A percentile compares a stretch with the other conserved stretches of the same genome.
Conservation (phyloP, 2,329 filamentous ascomycete genomes). For the Colletotrichum viniferum region DNA sequence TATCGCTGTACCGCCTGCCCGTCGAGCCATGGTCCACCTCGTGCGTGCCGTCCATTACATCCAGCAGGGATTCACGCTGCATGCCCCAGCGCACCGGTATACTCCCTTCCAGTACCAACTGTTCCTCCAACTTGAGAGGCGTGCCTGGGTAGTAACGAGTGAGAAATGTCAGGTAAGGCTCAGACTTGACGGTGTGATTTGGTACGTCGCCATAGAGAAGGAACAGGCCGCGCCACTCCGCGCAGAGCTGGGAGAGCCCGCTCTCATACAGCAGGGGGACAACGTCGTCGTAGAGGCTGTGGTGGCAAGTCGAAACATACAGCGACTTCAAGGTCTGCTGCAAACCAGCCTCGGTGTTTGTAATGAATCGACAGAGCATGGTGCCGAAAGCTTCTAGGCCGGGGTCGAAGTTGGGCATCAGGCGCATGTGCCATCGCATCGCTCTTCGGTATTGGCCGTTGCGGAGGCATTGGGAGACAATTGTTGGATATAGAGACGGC, state of each 20-base stretch:
- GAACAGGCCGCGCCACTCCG: conserved; percentile 51
- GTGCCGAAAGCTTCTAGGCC: conserved; percentile 43
- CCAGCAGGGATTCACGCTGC: conserved; percentile 27
- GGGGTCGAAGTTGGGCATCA: conserved; percentile 48
- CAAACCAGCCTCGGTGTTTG: conserved; percentile 37
- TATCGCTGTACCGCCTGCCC: conserved; percentile 64
- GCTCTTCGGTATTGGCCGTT: conserved; percentile 41
- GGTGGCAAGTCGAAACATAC: conserved; percentile 48
- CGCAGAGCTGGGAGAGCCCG: conserved; percentile 49
- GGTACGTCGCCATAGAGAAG: conserved; percentile 47
- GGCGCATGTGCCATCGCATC: conserved; percentile 52
- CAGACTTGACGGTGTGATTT: conserved; percentile 36
- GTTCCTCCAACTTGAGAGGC: conserved; percentile 42
- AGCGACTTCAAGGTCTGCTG: conserved; percentile 47
- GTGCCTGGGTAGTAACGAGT: conserved; percentile 47
- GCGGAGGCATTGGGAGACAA: conserved; percentile 47
- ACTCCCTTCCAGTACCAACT: conserved; percentile 22
- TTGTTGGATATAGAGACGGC: conserved; percentile 55
- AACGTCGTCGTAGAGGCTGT: conserved; percentile 53
- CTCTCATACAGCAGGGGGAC: conserved; percentile 54
- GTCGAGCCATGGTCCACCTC: conserved; percentile 42
- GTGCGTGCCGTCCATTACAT: conserved; percentile 41
- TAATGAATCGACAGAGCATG: conserved; percentile 48
- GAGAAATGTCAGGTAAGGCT: conserved; percentile 54
- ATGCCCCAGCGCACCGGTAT: neutral